Conservation (phyloP, 2,329 filamentous ascomycete genomes). For the Exutisphaerella laricina region DNA sequence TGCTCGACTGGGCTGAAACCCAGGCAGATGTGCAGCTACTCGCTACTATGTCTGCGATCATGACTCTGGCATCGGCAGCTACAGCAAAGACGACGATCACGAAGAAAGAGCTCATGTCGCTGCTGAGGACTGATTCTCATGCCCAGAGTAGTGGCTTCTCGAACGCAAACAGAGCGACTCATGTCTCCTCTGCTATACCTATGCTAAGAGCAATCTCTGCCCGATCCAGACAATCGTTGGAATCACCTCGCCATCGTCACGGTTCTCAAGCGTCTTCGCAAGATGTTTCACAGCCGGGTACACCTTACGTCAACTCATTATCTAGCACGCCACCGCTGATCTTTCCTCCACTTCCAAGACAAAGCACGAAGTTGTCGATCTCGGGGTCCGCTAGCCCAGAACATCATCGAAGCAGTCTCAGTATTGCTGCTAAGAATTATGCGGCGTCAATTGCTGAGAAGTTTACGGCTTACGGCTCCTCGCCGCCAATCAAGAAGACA, state of each 20-base stretch:
- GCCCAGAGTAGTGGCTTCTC: too few relatives aligned
- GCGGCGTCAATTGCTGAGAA: conserved; percentile 33
- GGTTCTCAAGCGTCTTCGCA: conserved; percentile 24
- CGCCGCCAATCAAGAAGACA: conserved; percentile 26
- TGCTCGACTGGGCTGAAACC: conserved; percentile 56
- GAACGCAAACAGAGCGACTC: too few relatives aligned
- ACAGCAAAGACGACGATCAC: too few relatives aligned
- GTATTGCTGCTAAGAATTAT: conserved; percentile 31
- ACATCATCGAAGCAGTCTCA: conserved; percentile 31
- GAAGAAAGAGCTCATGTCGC: too few relatives aligned
- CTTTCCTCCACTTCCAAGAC: conserved; percentile 20
- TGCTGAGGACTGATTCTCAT: too few relatives aligned
- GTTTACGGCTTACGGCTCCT: conserved; percentile 29
- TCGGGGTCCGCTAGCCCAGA: conserved; percentile 32
- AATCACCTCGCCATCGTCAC: conserved; percentile 16
- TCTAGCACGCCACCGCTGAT: conserved; percentile 27
- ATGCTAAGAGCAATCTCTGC: conserved; percentile 14
- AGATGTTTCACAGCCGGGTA: conserved; percentile 27
- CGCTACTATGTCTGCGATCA: conserved; percentile 58
- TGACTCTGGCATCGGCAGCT: conserved; percentile 46
- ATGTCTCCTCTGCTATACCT: too few relatives aligned
- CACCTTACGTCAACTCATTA: conserved; percentile 27
- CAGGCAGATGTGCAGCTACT: conserved; percentile 61
- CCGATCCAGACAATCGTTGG: conserved; percentile 8
- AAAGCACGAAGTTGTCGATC: conserved; percentile 20